Evolutionary conservation across 345 rosid species (phyloP).

Genomic region (Noccaea caerulescens): DNA sequence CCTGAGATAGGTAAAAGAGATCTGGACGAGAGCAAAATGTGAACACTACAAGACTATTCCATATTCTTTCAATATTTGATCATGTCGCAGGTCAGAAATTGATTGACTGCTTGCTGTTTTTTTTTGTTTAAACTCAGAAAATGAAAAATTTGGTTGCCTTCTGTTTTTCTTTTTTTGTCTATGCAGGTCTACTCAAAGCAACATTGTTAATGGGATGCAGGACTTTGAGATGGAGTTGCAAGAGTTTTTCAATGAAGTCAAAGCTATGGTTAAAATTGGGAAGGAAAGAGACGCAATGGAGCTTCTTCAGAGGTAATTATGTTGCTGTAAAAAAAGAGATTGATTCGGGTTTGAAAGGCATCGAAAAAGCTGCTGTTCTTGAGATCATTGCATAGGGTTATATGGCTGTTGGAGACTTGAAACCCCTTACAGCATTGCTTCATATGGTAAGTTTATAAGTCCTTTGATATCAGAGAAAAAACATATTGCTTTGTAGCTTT

Average conservation of each 20-base stretch:
- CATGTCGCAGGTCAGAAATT: too few species aligned
- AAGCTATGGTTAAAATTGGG: slow-evolving; percentile 58
- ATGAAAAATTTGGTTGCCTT: too few species aligned
- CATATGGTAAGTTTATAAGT: slow-evolving; percentile 50
- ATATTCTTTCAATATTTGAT: too few species aligned
- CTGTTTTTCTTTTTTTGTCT: too few species aligned
- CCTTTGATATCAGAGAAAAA: too few species aligned
- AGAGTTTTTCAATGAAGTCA: slow-evolving; percentile 73
- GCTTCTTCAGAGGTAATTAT: slow-evolving; percentile 82
- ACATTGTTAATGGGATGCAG: slow-evolving; percentile 43
- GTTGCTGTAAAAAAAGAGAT: slow-evolving; percentile 71
- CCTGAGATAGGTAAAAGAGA: too few species aligned
- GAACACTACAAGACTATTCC: too few species aligned
- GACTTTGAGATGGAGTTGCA: slow-evolving; percentile 72
- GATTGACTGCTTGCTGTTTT: too few species aligned
- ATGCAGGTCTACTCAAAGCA: slow-evolving; percentile 54
- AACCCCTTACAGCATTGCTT: slow-evolving; percentile 53
- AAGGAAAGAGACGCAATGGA: slow-evolving; percentile 65
- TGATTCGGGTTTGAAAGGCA: slow-evolving; percentile 57
- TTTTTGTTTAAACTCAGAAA: too few species aligned
- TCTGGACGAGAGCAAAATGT: too few species aligned
- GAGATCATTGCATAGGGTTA: slow-evolving; percentile 80
- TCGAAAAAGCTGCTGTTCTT: slow-evolving; percentile 82
- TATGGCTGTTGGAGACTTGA: slow-evolving; percentile 69
- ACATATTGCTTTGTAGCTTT: not conserved